Base-by-base conservation (phyloP, 768 basidiomycete species). In the Pilatotrama ljubarskyi region DNA sequence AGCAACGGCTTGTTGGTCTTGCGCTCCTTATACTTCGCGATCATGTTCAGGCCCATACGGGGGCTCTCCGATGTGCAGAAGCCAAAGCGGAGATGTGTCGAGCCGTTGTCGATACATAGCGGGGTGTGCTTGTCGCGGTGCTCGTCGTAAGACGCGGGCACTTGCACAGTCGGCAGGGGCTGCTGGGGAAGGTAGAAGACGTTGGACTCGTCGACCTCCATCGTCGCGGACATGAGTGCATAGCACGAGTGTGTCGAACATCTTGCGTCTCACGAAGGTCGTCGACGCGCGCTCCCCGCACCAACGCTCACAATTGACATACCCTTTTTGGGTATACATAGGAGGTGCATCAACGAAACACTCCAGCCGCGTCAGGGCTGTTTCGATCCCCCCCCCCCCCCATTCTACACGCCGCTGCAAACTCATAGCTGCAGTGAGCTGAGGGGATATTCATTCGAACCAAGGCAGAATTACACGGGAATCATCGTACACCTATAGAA, bases 1-100 rank as follows among this genome's bases (percentile, higher is more conserved):
- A 95, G 71, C n/a, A 95, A 76, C 0, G 87, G 88, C 61, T 82
- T 87, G 72, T 93, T 93, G 14, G 81, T 85, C 71, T 86, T 89
- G 66, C 95, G 83, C 66, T 98, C 97, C 72, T 92, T 92, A 76
- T 91, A 98, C 69, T 89, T 90, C 51, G 94, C 83, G 17, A 95
- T 79, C 42, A 88, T 82, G 66, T 94, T 95, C 1, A 84, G 77
- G 35, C 83, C 83, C 15, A 80, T 75, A 37, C 80, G 84, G 0
- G 93, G 92, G 0, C 70, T 70, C 2, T 73, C 40, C 2, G 82
- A 82, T 3, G 82, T 84, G 24, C 87, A 84, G 73, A 93, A 96
- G 14, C 93, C 94, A 74, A 90, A 96, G 51, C 93, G 84, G 40
- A 95, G 77, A 49, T 76, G 83, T 29, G 88, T 90, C 7, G 94